A percentile compares a stretch with the other conserved stretches of the same genome.
Conservation (phyloP, 208 protist genomes). For the Endotrypanum monterogeii region DNA sequence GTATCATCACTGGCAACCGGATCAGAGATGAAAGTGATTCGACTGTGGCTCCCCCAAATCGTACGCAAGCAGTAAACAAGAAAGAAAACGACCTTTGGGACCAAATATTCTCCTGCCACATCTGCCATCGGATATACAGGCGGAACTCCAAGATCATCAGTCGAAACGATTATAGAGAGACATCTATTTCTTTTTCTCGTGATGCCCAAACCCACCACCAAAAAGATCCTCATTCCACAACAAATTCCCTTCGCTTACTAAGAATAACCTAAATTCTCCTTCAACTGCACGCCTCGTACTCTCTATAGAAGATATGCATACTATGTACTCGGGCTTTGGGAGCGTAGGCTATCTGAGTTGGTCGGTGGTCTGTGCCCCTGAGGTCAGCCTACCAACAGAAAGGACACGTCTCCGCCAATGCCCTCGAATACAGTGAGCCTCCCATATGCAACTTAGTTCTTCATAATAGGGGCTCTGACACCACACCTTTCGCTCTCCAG, state of each 20-base stretch:
- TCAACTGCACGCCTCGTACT: not conserved
- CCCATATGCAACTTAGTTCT: not conserved
- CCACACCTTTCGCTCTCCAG: not conserved
- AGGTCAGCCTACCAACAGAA: not conserved
- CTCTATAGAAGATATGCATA: not conserved
- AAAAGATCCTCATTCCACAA: not conserved
- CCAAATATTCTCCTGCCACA: not conserved
- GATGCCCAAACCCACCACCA: not conserved
- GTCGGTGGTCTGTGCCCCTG: not conserved
- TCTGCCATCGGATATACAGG: too few species aligned
- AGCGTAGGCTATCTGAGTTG: not conserved
- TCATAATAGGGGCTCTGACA: not conserved
- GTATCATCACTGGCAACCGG: too few species aligned
- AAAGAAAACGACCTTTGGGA: not conserved
- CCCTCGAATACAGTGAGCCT: too few species aligned
- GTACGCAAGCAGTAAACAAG: not conserved
- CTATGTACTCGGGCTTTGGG: too few species aligned
- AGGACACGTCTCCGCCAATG: not conserved
- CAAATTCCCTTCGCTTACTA: not conserved
- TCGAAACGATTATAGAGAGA: not conserved
- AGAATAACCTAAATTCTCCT: too few species aligned
- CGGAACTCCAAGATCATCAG: not conserved
- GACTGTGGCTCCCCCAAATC: too few species aligned
- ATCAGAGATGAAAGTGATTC: not conserved
- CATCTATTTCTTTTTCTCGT: not conserved